phyloP scores from a whole-genome alignment of 2,329 filamentous ascomycete species.

The Talaromyces sp. region DNA sequence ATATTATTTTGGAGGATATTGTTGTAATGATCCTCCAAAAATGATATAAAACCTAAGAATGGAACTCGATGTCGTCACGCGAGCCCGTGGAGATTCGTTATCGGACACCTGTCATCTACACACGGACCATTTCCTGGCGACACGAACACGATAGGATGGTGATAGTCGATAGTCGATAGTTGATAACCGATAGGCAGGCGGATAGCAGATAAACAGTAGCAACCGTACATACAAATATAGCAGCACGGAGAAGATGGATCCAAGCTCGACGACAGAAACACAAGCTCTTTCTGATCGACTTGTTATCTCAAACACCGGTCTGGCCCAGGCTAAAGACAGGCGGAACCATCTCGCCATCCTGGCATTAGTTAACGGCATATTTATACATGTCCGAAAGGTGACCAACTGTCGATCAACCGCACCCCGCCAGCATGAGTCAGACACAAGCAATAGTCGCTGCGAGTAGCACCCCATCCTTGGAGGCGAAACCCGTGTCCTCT shows the following conservation, averaged over 20 bases:
- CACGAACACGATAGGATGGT: not conserved
- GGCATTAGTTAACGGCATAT: not conserved
- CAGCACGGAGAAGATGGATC: not conserved
- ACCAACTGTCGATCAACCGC: not conserved
- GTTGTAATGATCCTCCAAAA: not conserved
- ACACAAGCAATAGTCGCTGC: not conserved
- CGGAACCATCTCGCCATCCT: not conserved
- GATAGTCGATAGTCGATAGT: not conserved
- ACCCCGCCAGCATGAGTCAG: not conserved
- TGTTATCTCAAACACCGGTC: not conserved
- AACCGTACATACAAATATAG: too few species aligned
- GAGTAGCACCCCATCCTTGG: not conserved
- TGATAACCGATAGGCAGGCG: not conserved
- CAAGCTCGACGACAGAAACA: not conserved
- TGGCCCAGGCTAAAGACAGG: not conserved
- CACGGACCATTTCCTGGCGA: not conserved
- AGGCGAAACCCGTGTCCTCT: not conserved
- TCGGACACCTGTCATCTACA: conserved; percentile 9
- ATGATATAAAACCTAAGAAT: not conserved
- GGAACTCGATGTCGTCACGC: not conserved
- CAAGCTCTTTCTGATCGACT: not conserved
- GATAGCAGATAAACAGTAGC: not conserved
- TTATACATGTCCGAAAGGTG: not conserved
- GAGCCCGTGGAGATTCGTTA: not conserved
- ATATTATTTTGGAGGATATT: not conserved